Evolutionary conservation across 129 eudicot genomes (phyloP), one percentile per base, ranked within the genome.

Genomic region (Heracleum sosnowskyi): DNA sequence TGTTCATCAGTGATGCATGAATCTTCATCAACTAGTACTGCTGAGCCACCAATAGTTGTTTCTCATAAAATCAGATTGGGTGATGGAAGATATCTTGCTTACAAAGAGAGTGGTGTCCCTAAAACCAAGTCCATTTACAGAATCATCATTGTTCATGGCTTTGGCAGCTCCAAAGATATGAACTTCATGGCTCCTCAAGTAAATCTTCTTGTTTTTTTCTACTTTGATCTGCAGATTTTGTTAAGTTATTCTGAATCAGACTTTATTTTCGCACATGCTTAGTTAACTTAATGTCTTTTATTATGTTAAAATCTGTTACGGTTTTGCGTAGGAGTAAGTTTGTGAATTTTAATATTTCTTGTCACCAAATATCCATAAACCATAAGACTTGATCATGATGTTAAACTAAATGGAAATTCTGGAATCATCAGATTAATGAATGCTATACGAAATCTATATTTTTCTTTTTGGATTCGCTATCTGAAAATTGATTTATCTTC

Each of bases 111-210:
- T 76, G 99, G 99, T 34, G 99, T 96, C 69, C 85, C 97, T 57
- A 96, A 85, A 79, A 82, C 81, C 74, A 76, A 79, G 77, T 87
- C 99, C 66, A 84, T 63, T 51, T 87, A 84, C 86, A 96, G 81
- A 84, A 69, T 96, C 69, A 80, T 96, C 76, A 80, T 96, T 79
- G 93, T 89, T 84, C 99, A 96, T 87, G 99, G 97, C 36, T 96
- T 92, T 86, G 99, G 90, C 26, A 92, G 97, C 87, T 86, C 85
- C 49, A 96, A 96, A 83, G 96, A 96, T 0, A 92, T 96, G 97
- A 87, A 83, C 83, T 96, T 96, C 72, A 60, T 82, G 83, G 97
- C 93, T n/a, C 82, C 99, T 76, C 92, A 96, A 74, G 99, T 96
- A 90, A 24, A 11, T 24, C 40, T 12, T 0, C n/a, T n/a, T n/a